A percentile compares a stretch with the other conserved stretches of the same genome.
phyloP scores from a whole-genome alignment of 2,329 filamentous ascomycete genomes.

The Aspergillus melleus region DNA sequence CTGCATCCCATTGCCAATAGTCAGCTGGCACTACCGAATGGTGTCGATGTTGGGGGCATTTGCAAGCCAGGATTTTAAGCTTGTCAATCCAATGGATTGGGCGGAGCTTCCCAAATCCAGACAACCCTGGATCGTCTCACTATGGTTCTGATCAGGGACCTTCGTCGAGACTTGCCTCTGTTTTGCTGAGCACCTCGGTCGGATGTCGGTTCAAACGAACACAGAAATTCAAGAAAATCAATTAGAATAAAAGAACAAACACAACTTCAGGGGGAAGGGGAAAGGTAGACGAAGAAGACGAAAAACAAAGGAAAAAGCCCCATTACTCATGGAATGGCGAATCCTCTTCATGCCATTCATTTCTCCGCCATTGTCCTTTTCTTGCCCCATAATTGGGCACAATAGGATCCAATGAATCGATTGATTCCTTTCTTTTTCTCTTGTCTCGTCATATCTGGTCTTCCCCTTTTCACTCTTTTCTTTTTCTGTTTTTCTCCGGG shows the following conservation, averaged over 20 bases:
- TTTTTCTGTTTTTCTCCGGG: neutral
- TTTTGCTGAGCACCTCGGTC: neutral
- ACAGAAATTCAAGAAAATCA: neutral
- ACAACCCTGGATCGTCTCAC: neutral
- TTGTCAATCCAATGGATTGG: conserved; percentile 9
- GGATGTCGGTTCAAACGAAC: neutral
- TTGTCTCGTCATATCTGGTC: neutral
- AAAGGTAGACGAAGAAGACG: neutral
- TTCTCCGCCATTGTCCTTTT: neutral
- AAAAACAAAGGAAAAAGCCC: neutral
- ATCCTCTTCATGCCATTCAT: neutral
- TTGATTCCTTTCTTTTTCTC: neutral
- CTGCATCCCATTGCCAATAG: conserved; percentile 39
- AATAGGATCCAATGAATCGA: neutral
- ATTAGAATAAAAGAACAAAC: no score
- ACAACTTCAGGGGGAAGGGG: neutral
- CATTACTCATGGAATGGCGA: neutral
- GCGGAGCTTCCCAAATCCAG: neutral
- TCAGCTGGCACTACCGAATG: conserved; percentile 28
- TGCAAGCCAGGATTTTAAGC: conserved; percentile 18
- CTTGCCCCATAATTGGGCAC: neutral
- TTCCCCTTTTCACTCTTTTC: neutral
- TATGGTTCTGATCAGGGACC: neutral
- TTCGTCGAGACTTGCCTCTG: neutral
- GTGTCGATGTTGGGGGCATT: conserved; percentile 3